Evolutionary conservation across 148 eudicot genomes (phyloP), one percentile per base, ranked within the genome.

Genomic region (Cornus florida): DNA sequence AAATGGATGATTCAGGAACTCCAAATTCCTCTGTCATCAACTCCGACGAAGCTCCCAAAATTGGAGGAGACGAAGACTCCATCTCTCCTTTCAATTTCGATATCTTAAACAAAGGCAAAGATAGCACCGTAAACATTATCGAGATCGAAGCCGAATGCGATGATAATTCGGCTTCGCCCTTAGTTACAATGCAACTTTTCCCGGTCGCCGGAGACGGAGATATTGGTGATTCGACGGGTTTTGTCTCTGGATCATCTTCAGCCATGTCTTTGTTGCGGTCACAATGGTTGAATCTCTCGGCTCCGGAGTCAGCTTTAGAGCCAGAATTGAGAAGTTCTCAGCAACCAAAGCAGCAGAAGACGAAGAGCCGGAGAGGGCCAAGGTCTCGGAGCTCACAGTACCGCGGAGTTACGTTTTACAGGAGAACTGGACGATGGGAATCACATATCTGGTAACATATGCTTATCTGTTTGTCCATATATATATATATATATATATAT

Each of bases 241-340:
- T 80, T 56, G 80, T 72, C 59, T 66, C 39, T 69, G 66, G 83
- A 39, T 80, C 79, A 82, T 80, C 87, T 78, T 17, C 83, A 62
- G 20, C 72, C 13, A 22, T 35, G 62, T 33, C 73, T 17, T 59
- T 59, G 70, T 16, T 69, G 67, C 67, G 75, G 70, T 71, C 35
- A 48, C 87, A 87, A 81, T 89, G 92, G 94, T 77, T 92, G 84
- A 89, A 92, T 67, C 83, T 89, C 16, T 75, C 90, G 56, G 90
- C 81, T 11, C 86, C 89, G 22, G 90, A 83, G 77, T 41, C 85
- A 4, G 84, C 80, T 41, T 75, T 67, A 10, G 76, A 76, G 35
- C 72, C 75, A 69, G 79, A 75, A 75, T 68, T 43, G 75, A 76
- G 81, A 79, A 41, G 50, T 50, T 23, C 46, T 31, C 81, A 67